Conservation (phyloP, 495 filamentous ascomycete species). For the Aspergillus coremiiformis region DNA sequence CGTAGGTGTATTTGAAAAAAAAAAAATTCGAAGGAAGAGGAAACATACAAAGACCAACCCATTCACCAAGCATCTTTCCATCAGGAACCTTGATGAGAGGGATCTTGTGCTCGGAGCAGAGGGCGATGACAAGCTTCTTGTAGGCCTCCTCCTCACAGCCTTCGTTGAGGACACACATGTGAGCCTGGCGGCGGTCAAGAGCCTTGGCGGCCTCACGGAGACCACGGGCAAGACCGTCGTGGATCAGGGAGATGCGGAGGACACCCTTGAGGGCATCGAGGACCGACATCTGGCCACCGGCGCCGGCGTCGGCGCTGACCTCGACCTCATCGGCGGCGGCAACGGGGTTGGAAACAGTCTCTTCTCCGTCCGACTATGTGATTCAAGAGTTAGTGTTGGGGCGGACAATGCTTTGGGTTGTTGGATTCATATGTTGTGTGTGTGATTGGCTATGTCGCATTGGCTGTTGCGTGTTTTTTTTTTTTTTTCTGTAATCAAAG, state of each 20-base stretch:
- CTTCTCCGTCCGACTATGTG: slow-evolving; percentile 72
- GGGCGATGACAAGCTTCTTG: slow-evolving; percentile 98
- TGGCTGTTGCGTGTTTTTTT: not conserved
- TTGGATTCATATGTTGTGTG: slow-evolving; percentile 2
- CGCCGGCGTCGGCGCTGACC: slow-evolving; percentile 73
- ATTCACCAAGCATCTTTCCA: slow-evolving; percentile 98
- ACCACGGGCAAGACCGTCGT: slow-evolving; percentile 97
- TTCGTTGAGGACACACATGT: slow-evolving; percentile 99
- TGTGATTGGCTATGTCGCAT: not conserved
- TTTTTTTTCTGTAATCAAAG: not conserved
- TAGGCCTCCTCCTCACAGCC: slow-evolving; percentile 99
- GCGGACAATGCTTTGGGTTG: too few relatives aligned
- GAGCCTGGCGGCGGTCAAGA: slow-evolving; percentile 92
- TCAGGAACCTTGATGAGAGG: slow-evolving; percentile 99
- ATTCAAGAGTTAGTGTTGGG: not conserved
- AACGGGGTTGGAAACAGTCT: slow-evolving; percentile 68
- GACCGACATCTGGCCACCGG: slow-evolving; percentile 92
- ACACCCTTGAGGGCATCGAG: slow-evolving; percentile 96
- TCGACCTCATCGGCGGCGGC: slow-evolving; percentile 82
- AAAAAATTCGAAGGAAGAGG: slow-evolving; percentile 3
- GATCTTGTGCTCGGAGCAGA: slow-evolving; percentile 98
- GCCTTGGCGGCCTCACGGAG: slow-evolving; percentile 97
- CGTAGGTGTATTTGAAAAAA: too few relatives aligned
- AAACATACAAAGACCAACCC: slow-evolving; percentile 95
- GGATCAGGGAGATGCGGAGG: slow-evolving; percentile 95